Conservation (phyloP, 75 land plant genomes). For the Larix kaempferi region DNA sequence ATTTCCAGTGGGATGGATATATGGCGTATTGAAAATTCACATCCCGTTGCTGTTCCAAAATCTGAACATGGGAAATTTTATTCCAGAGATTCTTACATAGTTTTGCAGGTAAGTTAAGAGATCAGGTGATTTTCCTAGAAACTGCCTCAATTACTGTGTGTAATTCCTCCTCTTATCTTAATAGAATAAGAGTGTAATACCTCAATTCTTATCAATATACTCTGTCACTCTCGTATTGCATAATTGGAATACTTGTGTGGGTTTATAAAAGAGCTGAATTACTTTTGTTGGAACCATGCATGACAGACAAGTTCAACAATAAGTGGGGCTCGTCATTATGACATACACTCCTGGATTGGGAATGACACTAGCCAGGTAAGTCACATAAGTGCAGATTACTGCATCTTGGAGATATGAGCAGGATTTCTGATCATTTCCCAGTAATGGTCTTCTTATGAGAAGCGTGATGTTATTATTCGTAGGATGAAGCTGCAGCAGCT, state of each 20-base stretch:
- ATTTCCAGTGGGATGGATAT: constrained; percentile 42
- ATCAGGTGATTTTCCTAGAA: not conserved
- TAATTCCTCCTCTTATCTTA: constrained; percentile 6
- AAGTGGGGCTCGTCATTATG: constrained; percentile 42
- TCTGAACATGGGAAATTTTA: constrained; percentile 31
- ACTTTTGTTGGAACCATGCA: not conserved
- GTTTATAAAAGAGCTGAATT: not conserved
- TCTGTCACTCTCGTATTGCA: not conserved
- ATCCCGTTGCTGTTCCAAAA: constrained; percentile 36
- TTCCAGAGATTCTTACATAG: constrained; percentile 34
- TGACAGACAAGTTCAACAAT: constrained; percentile 39
- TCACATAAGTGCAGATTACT: not conserved
- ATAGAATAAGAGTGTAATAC: not conserved
- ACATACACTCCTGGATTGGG: constrained; percentile 49
- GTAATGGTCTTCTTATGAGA: not conserved
- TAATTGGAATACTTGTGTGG: not conserved
- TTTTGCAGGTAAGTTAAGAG: constrained; percentile 30
- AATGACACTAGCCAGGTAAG: constrained; percentile 45
- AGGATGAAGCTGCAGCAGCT: constrained; percentile 31
- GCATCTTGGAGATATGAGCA: not conserved
- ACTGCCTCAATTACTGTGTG: not conserved
- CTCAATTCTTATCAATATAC: not conserved
- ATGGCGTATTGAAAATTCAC: constrained; percentile 42
- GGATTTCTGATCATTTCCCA: not conserved
- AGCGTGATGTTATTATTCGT: not conserved